Evolutionary conservation across 768 basidiomycete species (phyloP).

Genomic region (Lactarius pseudohatsudake): DNA sequence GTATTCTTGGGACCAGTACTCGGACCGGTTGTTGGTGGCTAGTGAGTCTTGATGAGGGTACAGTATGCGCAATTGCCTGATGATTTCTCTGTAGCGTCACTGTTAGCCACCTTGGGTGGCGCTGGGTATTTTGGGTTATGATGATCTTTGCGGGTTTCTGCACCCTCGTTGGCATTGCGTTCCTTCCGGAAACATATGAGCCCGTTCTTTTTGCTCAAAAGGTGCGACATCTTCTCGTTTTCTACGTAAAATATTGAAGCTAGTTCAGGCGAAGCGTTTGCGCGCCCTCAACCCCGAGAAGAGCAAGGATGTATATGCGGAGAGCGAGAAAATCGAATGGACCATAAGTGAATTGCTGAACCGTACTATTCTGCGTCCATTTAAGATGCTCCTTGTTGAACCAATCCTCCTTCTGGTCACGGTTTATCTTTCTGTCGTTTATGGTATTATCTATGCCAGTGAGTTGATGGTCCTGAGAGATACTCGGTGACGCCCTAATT

Average conservation of each 20-base stretch:
- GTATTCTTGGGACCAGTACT: conserved; percentile 32
- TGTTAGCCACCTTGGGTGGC: conserved; percentile 26
- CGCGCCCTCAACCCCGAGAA: conserved; percentile 6
- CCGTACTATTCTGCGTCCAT: conserved; percentile 35
- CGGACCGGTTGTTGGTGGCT: conserved; percentile 31
- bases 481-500: not conserved
- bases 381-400: conserved; percentile 38
- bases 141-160: conserved; percentile 30
- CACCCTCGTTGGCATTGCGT: conserved; percentile 20
- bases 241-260: not conserved
- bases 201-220: conserved; percentile 22
- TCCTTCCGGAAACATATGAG: conserved; percentile 32
- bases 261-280: conserved; percentile 7
- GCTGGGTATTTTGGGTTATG: conserved; percentile 34
- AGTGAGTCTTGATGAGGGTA: not conserved
- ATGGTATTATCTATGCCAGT: conserved; percentile 24
- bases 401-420: conserved; percentile 26
- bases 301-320: conserved; percentile 2
- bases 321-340: conserved; percentile 9
- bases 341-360: conserved; percentile 27
- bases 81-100: not conserved
- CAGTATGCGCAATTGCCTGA: not conserved
- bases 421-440: conserved; percentile 25
- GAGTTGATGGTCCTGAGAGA: not conserved
- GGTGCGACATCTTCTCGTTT: conserved; percentile 1